These are phyloP conservation scores for Ceratobasidium sp. DNA, from an alignment of 1,284 basidiomycete genomes.

Conservation along the genomic window DNA sequence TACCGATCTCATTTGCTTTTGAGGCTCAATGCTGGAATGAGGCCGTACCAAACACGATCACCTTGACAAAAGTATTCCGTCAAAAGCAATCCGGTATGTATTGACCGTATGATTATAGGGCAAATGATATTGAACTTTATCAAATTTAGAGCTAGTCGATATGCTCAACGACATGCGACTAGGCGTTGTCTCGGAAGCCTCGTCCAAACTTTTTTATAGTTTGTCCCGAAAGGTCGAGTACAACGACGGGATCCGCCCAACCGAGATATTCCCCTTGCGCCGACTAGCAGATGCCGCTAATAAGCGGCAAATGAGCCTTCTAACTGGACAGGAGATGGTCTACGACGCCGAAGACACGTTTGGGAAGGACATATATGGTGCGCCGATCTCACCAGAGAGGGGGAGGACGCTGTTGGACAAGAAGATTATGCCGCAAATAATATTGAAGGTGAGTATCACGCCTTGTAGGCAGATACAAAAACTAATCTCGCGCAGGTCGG, in stretches of 20 bases:
- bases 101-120: no score
- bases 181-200: conserved; percentile 30
- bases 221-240: conserved; percentile 44
- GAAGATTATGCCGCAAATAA: conserved; percentile 51
- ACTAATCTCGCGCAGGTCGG: conserved; percentile 20
- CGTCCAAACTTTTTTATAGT: conserved; percentile 32
- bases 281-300: conserved; percentile 44
- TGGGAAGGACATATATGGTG: conserved; percentile 54
- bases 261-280: conserved; percentile 46
- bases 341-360: conserved; percentile 42
- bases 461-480: neutral
- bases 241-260: conserved; percentile 45
- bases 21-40: conserved; percentile 81
- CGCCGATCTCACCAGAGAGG: conserved; percentile 48
- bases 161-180: conserved; percentile 48
- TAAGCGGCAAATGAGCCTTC: conserved; percentile 23
- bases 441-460: conserved; percentile 12
- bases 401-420: conserved; percentile 54
- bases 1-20: conserved; percentile 76
- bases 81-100: conserved; percentile 51
- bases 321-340: neutral
- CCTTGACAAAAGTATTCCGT: conserved; percentile 77
- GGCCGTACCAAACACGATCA: conserved; percentile 69
- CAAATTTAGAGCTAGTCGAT: conserved; percentile 62
- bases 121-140: no score